Evolutionary conservation across 495 filamentous ascomycete genomes (phyloP).

Genomic region (Glonium stellatum): DNA sequence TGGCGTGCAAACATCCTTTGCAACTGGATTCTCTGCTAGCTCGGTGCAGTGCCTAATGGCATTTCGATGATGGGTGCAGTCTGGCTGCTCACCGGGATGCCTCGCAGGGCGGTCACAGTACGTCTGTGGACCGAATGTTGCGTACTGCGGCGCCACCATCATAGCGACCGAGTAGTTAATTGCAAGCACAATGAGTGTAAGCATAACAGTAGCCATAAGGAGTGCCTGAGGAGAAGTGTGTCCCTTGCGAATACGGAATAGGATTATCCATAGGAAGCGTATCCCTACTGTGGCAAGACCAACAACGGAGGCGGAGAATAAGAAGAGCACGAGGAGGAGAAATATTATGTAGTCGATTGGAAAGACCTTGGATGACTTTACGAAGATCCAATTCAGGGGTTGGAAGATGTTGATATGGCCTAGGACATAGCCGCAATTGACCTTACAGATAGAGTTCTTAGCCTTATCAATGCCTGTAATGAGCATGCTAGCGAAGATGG

Average conservation of each 20-base stretch:
- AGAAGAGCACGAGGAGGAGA: conserved; percentile 69
- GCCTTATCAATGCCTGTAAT: conserved; percentile 94
- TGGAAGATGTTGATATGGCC: conserved; percentile 88
- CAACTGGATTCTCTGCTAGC: conserved; percentile 50
- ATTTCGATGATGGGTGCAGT: conserved; percentile 67
- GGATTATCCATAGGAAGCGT: conserved; percentile 85
- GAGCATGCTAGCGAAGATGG: conserved; percentile 87
- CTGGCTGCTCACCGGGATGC: conserved; percentile 55
- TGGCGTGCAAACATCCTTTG: conserved; percentile 76
- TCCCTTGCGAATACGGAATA: conserved; percentile 84
- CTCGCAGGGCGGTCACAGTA: conserved; percentile 66
- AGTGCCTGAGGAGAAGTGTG: conserved; percentile 88
- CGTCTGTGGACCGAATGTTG: conserved; percentile 88
- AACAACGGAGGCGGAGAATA: conserved; percentile 79
- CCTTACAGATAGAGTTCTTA: conserved; percentile 86
- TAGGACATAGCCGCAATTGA: conserved; percentile 89
- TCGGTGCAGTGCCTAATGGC: conserved; percentile 79
- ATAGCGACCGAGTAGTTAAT: conserved; percentile 88
- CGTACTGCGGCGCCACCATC: conserved; percentile 88
- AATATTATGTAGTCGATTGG: conserved; percentile 90
- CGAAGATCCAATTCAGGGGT: conserved; percentile 85
- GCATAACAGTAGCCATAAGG: conserved; percentile 82
- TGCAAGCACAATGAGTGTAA: conserved; percentile 79
- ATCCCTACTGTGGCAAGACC: conserved; percentile 84
- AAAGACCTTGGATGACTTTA: conserved; percentile 74